These are phyloP conservation scores for Aspergillus indologenus DNA, from an alignment of 495 filamentous ascomycete species.

Conservation along the genomic window DNA sequence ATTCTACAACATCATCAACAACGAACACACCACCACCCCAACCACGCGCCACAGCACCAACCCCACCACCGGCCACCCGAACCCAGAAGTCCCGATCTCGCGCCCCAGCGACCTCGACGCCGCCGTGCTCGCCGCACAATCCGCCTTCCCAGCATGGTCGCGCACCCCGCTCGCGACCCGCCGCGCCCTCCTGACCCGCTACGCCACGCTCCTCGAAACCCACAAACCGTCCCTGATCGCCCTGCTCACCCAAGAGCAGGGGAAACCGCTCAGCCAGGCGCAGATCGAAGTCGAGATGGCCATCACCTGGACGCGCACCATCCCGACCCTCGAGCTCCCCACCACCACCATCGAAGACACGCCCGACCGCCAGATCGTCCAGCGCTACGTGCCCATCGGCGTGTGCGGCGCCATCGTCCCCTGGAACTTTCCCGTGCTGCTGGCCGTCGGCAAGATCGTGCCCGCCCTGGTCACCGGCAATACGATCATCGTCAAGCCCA, in stretches of 20 bases:
- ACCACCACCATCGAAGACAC: slow-evolving; percentile 45
- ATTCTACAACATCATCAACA: slow-evolving; percentile 40
- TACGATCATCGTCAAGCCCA: slow-evolving; percentile 58
- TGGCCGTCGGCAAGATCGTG: slow-evolving; percentile 55
- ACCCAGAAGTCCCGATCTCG: slow-evolving; percentile 53
- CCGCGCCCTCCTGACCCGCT: slow-evolving; percentile 50
- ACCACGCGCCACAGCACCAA: slow-evolving; percentile 26
- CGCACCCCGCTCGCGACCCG: slow-evolving; percentile 52
- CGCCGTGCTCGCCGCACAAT: slow-evolving; percentile 45
- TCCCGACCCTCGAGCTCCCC: slow-evolving; percentile 25
- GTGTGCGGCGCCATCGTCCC: slow-evolving; percentile 60
- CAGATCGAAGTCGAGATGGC: slow-evolving; percentile 27
- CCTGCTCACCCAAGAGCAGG: slow-evolving; percentile 54
- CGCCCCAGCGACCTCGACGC: slow-evolving; percentile 52
- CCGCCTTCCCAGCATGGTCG: slow-evolving; percentile 52
- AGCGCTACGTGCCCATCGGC: slow-evolving; percentile 55
- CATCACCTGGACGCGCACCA: slow-evolving; percentile 20
- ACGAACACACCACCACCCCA: slow-evolving; percentile 28
- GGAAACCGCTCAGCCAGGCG: slow-evolving; percentile 47
- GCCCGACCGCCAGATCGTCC: slow-evolving; percentile 43
- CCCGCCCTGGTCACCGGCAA: slow-evolving; percentile 59
- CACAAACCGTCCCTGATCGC: slow-evolving; percentile 45
- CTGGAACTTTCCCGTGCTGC: slow-evolving; percentile 60
- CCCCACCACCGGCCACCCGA: slow-evolving; percentile 21
- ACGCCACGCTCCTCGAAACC: slow-evolving; percentile 45